phyloP scores from a whole-genome alignment of 306 rosid genomes.

The Trifolium fragiferum region DNA sequence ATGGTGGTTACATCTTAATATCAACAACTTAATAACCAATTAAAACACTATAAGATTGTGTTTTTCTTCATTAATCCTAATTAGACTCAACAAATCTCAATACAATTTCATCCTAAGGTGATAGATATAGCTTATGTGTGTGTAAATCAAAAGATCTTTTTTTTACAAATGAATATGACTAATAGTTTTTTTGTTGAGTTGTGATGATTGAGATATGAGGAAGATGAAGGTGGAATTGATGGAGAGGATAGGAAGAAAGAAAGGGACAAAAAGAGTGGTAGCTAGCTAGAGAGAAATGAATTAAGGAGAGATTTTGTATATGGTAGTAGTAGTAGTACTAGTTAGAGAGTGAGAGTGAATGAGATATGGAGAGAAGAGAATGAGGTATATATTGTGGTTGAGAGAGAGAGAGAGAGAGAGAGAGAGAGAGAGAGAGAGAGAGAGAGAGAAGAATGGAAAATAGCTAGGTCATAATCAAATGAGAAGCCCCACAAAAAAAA shows the following conservation, averaged over 20 bases:
- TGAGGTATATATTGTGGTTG: conserved; percentile 41
- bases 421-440: conserved; percentile 47
- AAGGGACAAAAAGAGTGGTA: conserved; percentile 24
- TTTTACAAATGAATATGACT: not conserved
- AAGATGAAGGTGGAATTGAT: conserved; percentile 31
- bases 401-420: conserved; percentile 40
- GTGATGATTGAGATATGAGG: not conserved
- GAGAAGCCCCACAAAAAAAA: conserved; percentile 57
- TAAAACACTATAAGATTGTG: not conserved
- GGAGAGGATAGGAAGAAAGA: conserved; percentile 12
- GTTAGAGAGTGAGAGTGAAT: conserved; percentile 34
- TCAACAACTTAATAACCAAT: not conserved
- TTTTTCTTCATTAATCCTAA: not conserved
- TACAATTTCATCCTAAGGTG: not conserved
- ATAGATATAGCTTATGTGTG: not conserved
- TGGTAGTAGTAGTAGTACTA: not conserved
- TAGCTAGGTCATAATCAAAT: conserved; percentile 59
- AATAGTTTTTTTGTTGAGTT: not conserved
- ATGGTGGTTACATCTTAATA: not conserved
- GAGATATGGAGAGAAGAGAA: conserved; percentile 5
- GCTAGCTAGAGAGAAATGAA: not conserved
- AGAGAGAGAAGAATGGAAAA: not conserved
- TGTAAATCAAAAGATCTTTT: not conserved
- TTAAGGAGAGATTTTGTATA: not conserved
- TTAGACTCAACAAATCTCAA: not conserved